Evolutionary conservation across 345 rosid genomes (phyloP), one percentile per base, ranked within the genome.

Genomic region (Sonneratia alba): DNA sequence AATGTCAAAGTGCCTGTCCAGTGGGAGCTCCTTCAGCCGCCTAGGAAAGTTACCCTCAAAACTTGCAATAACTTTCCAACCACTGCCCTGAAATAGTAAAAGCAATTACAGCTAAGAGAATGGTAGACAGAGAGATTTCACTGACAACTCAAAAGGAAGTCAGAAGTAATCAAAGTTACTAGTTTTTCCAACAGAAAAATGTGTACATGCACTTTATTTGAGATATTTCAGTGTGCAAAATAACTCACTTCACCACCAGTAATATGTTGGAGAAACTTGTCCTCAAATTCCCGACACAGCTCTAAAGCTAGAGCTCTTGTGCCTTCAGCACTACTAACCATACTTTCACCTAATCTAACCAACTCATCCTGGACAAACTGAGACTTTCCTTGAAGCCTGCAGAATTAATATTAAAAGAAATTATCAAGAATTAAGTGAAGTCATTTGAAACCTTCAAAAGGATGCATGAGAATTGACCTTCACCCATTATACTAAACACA

Each of bases 261-360:
- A 66, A 93, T 85, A 76, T 93, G 97, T 72, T 68, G 90, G 70
- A 93, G 91, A 85, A 93, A 93, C 79, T 82, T 89, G 81, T 93
- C 97, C 80, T 93, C 98, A 80, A 91, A 93, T 76, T 93, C 97
- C 79, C 96, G 98, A 73, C 98, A 94, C 45, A 94, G 95, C 79
- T 91, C 96, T 84, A 94, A 83, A 67, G 97, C 98, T 65, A 94
- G 55, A 66, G 96, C 92, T 81, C 93, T 88, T 70, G 98, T 94
- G 47, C 97, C 97, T 83, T 91, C 98, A 71, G 95, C 78, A 86
- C 92, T 91, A 51, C 70, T 72, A 75, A 94, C 98, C 90, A 91
- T 85, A 74, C 84, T 91, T 76, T 89, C 98, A 70, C 97, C 97
- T 71, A 93, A 87, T 85, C 89, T 83, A 21, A 87, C 91, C 77